These are phyloP conservation scores for Collariella sp. DNA, from an alignment of 495 filamentous ascomycete species.

Conservation along the genomic window DNA sequence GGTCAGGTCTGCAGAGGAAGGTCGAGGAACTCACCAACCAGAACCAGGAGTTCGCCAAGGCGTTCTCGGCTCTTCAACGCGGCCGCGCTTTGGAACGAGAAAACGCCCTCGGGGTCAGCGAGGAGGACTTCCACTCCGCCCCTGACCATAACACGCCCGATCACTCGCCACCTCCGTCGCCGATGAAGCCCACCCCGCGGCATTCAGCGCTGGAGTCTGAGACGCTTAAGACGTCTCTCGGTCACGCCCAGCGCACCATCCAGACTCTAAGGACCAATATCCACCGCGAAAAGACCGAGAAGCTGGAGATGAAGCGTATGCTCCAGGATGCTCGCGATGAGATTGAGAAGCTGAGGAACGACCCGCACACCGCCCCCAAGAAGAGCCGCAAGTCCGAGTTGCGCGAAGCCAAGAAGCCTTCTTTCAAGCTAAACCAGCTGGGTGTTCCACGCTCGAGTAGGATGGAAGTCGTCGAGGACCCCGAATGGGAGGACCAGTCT, in stretches of 20 bases:
- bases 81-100: constrained; percentile 58
- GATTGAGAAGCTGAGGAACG: constrained; percentile 64
- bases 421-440: constrained; percentile 58
- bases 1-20: constrained; percentile 62
- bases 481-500: constrained; percentile 80
- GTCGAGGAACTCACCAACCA: constrained; percentile 77
- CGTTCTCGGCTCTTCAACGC: constrained; percentile 54
- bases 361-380: constrained; percentile 42
- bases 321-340: constrained; percentile 94
- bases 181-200: constrained; percentile 80
- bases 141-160: constrained; percentile 71
- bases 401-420: constrained; percentile 66
- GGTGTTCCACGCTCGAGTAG: constrained; percentile 66
- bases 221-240: constrained; percentile 84
- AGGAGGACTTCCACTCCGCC: constrained; percentile 56
- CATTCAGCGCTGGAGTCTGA: constrained; percentile 88
- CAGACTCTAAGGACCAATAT: constrained; percentile 89
- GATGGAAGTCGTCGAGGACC: constrained; percentile 66
- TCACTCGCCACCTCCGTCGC: constrained; percentile 81
- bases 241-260: constrained; percentile 93
- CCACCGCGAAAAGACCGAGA: constrained; percentile 95
- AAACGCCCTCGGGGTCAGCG: constrained; percentile 45
- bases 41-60: constrained; percentile 81
- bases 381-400: constrained; percentile 67
- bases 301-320: constrained; percentile 89